A percentile compares a stretch with the other conserved stretches of the same genome.
Conservation (phyloP, 164 flowering plant genomes). For the Nymphaea thermarum region DNA sequence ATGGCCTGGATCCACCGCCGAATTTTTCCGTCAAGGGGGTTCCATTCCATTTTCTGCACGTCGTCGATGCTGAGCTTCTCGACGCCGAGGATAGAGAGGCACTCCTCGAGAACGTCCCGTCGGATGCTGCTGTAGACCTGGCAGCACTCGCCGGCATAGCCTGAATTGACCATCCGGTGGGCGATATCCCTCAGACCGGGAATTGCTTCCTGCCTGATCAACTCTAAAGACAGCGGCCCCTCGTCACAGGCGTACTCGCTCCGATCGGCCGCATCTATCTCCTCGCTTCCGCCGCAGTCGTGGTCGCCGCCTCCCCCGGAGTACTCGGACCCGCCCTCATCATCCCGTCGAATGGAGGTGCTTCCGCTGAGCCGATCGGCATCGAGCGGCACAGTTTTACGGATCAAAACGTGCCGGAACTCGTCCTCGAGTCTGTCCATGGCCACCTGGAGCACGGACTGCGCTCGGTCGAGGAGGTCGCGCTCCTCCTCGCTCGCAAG, state of each 20-base stretch:
- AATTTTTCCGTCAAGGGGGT: conserved; percentile 73
- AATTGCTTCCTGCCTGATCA: conserved; percentile 48
- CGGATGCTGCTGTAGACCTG: conserved; percentile 66
- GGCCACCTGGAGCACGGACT: conserved; percentile 39
- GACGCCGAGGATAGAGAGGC: conserved; percentile 51
- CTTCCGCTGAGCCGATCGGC: conserved; percentile 28
- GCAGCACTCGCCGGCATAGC: conserved; percentile 86
- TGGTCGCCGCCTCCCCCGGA: conserved; percentile 12
- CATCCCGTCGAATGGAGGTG: conserved; percentile 41
- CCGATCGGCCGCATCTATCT: conserved; percentile 4
- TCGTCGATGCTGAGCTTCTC: conserved; percentile 85
- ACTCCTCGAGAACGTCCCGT: conserved; percentile 73
- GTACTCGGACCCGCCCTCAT: conserved; percentile 22
- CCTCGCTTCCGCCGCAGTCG: conserved; percentile 9
- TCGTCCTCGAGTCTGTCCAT: conserved; percentile 60
- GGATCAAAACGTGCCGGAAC: conserved; percentile 29
- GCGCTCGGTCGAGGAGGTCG: conserved; percentile 25
- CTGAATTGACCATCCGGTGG: conserved; percentile 64
- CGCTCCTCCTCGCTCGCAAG: conserved; percentile 3
- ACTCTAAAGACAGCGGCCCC: conserved; percentile 33
- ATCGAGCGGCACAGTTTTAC: conserved; percentile 36
- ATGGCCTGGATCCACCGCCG: conserved; percentile 81
- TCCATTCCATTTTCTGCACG: conserved; percentile 81
- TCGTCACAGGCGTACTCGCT: conserved; percentile 16
- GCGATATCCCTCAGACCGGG: conserved; percentile 58